These are phyloP conservation scores for Coelastrella sp. DNA, from an alignment of 139 green algal species.

Conservation along the genomic window DNA sequence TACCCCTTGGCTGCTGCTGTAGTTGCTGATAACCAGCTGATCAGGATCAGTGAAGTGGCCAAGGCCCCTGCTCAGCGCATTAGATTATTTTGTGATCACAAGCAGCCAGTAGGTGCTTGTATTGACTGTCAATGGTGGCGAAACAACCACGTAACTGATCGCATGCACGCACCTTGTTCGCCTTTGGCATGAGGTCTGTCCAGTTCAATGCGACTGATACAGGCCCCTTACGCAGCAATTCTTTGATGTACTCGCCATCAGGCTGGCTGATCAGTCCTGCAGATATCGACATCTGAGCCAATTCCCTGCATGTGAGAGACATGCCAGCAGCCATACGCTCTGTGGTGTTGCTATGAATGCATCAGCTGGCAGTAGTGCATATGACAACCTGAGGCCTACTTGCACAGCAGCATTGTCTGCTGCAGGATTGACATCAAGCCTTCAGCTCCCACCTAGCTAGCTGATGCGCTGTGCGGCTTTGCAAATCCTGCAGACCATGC, in stretches of 20 bases:
- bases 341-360: not conserved
- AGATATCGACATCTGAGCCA: constrained; percentile 82
- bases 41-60: too few species aligned
- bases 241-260: constrained; percentile 77
- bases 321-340: not conserved
- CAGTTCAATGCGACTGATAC: constrained; percentile 85
- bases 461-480: not conserved
- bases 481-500: not conserved
- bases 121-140: too few species aligned
- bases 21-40: too few species aligned
- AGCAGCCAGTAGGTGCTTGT: not conserved
- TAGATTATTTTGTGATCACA: not conserved
- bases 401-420: too few species aligned
- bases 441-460: not conserved
- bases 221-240: constrained; percentile 64
- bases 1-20: too few species aligned
- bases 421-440: too few species aligned
- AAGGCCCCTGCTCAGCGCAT: not conserved
- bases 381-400: too few species aligned
- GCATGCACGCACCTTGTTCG: constrained; percentile 59
- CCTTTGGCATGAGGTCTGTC: constrained; percentile 80
- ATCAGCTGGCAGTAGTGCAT: not conserved
- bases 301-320: constrained; percentile 50
- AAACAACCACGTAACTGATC: not conserved
- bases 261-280: constrained; percentile 82